Conservation (phyloP, 2,329 filamentous ascomycete species). For the Fusarium mundagurra region DNA sequence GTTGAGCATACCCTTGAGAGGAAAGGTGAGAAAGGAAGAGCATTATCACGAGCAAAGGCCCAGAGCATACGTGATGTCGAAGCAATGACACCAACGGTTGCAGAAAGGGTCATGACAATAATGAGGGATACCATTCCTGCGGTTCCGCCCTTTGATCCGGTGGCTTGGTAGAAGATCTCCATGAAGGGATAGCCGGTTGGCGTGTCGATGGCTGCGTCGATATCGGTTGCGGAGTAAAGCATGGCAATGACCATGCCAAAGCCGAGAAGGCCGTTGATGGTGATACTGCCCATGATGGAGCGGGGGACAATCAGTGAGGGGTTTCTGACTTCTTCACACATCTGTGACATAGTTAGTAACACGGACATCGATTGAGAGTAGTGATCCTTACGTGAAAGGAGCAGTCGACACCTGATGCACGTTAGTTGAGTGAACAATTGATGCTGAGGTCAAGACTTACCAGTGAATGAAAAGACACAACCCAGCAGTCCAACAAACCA, state of each 20-base stretch:
- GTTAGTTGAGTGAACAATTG: neutral
- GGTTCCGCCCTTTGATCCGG: slow-evolving; percentile 28
- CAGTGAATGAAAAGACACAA: slow-evolving; percentile 38
- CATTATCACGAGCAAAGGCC: slow-evolving; percentile 36
- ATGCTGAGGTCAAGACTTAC: neutral
- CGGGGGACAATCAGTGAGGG: slow-evolving; percentile 34
- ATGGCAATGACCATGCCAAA: slow-evolving; percentile 40
- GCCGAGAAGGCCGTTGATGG: slow-evolving; percentile 33
- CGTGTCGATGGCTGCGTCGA: slow-evolving; percentile 32
- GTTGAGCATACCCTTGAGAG: slow-evolving; percentile 21
- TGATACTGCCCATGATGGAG: slow-evolving; percentile 38
- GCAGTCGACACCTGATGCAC: slow-evolving; percentile 29
- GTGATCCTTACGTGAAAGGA: slow-evolving; percentile 32
- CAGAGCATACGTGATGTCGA: slow-evolving; percentile 39
- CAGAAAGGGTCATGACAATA: slow-evolving; percentile 37
- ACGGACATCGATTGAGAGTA: rapidly evolving
- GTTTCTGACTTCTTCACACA: slow-evolving; percentile 39
- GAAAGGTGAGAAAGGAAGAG: slow-evolving; percentile 30
- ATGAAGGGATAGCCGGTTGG: slow-evolving; percentile 39
- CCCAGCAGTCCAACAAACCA: slow-evolving; percentile 40
- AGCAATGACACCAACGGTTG: slow-evolving; percentile 38
- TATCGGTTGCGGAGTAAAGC: slow-evolving; percentile 37
- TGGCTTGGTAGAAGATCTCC: slow-evolving; percentile 39
- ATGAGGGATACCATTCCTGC: slow-evolving; percentile 33
- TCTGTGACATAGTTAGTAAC: slow-evolving; percentile 2